Evolutionary conservation across 768 basidiomycete genomes (phyloP).

Genomic region (Phanerochaete carnosa): DNA sequence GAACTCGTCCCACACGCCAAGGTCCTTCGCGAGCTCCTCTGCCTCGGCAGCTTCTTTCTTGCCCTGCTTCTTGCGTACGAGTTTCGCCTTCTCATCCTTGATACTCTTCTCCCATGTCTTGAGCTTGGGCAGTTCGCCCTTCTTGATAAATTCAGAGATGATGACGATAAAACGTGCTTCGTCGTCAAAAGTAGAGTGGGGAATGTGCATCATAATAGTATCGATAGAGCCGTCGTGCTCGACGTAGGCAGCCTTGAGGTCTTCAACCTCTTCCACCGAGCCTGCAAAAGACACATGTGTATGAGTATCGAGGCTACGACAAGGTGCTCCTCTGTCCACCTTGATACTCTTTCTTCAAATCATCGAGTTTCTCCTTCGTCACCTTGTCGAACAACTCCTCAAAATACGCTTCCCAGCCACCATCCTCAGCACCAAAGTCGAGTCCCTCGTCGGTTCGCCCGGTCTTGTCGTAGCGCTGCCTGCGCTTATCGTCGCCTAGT

Average conservation of each 20-base stretch:
- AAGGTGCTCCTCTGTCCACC: constrained; percentile 39
- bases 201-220: constrained; percentile 80
- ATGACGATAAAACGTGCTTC: constrained; percentile 77
- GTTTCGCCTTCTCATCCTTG: constrained; percentile 77
- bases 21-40: constrained; percentile 75
- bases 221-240: constrained; percentile 72
- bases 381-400: constrained; percentile 85
- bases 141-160: constrained; percentile 64
- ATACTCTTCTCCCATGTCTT: constrained; percentile 65
- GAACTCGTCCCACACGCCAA: constrained; percentile 95
- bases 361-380: constrained; percentile 82
- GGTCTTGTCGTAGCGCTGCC: constrained; percentile 77
- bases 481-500: constrained; percentile 72
- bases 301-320: not conserved
- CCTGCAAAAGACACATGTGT: constrained; percentile 42
- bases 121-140: constrained; percentile 53
- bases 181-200: constrained; percentile 81
- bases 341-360: constrained; percentile 94
- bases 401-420: constrained; percentile 96
- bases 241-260: constrained; percentile 73
- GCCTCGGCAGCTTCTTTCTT: constrained; percentile 83
- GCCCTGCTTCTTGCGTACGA: constrained; percentile 68
- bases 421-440: constrained; percentile 67
- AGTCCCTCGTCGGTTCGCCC: constrained; percentile 84
- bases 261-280: constrained; percentile 79